Conservation (phyloP, 257 asterid species). For the Solanum dulcamara region DNA sequence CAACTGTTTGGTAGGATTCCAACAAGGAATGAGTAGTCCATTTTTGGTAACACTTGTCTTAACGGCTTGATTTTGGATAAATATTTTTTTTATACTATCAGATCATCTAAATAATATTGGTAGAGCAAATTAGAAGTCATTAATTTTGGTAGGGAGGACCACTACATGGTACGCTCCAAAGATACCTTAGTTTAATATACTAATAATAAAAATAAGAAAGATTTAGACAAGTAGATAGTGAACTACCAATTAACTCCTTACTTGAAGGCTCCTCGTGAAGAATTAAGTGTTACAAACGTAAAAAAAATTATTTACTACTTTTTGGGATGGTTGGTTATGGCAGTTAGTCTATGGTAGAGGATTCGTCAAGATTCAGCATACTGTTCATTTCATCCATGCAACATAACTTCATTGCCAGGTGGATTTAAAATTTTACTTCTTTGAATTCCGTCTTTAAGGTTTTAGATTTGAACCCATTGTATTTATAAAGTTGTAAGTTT, state of each 20-base stretch:
- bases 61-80: neutral
- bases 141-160: neutral
- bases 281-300: neutral
- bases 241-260: neutral
- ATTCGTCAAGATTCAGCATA: neutral
- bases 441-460: too few species aligned
- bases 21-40: neutral
- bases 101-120: neutral
- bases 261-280: neutral
- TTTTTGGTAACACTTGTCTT: neutral
- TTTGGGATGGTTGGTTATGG: neutral
- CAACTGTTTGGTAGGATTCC: neutral
- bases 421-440: too few species aligned
- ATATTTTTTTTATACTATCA: neutral
- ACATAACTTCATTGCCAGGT: neutral
- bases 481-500: too few species aligned
- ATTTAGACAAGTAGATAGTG: neutral
- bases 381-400: neutral
- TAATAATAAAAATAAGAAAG: neutral
- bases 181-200: too few species aligned
- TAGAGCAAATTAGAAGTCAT: neutral
- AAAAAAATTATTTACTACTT: neutral
- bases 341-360: neutral
- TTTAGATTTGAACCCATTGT: too few species aligned
- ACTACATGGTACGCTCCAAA: neutral